A percentile compares a stretch with the other conserved stretches of the same genome.
These are phyloP conservation scores for Aspergillus fischeri DNA, from an alignment of 2,329 filamentous ascomycete genomes.

Conservation along the genomic window DNA sequence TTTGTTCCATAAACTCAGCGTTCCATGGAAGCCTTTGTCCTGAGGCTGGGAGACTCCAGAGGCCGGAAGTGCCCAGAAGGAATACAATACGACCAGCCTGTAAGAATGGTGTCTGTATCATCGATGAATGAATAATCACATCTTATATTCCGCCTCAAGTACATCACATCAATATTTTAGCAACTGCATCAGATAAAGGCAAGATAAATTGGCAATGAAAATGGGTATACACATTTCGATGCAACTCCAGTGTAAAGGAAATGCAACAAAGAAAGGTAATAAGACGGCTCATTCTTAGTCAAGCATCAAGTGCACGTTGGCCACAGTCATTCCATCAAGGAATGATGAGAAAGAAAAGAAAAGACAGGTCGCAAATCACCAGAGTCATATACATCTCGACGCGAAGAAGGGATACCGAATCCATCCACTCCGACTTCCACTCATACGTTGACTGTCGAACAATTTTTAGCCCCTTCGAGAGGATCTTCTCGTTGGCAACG, in stretches of 20 bases:
- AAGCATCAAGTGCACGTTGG: neutral
- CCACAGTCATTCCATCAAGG: slow-evolving; percentile 4
- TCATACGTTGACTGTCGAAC: neutral
- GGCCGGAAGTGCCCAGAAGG: no score
- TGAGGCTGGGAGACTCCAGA: no score
- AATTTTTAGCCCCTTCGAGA: slow-evolving; percentile 9
- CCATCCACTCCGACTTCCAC: neutral
- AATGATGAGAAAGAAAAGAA: neutral
- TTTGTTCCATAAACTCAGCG: no score
- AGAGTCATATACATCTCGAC: neutral
- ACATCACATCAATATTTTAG: neutral
- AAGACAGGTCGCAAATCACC: neutral
- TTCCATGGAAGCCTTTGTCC: no score
- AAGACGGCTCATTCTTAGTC: neutral
- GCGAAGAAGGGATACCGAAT: neutral
- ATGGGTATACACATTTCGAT: slow-evolving; percentile 11
- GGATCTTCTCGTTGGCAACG: slow-evolving; percentile 16
- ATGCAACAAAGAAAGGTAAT: neutral
- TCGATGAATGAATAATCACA: neutral
- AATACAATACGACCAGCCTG: no score
- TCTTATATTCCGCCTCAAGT: neutral
- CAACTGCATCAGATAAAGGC: slow-evolving; percentile 48
- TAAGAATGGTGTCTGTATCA: neutral
- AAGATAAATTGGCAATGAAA: slow-evolving; percentile 41
- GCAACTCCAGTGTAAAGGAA: neutral